Evolutionary conservation across 2,329 filamentous ascomycete genomes (phyloP).

Genomic region (Fusarium agapanthi): DNA sequence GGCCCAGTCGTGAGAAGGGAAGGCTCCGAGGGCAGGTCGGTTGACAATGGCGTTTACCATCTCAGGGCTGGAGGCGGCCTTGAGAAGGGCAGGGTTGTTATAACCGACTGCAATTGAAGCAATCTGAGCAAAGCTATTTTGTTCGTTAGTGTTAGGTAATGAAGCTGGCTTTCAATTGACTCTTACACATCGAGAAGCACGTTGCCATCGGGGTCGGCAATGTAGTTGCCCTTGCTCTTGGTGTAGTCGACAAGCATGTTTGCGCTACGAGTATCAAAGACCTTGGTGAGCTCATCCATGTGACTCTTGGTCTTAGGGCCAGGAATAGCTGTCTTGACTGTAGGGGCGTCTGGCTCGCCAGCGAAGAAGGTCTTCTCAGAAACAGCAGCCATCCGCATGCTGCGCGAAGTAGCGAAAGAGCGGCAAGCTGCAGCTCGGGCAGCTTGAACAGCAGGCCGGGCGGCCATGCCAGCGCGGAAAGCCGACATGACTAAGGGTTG

Average conservation of each 20-base stretch:
- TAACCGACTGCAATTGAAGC: slow-evolving; percentile 92
- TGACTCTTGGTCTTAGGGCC: slow-evolving; percentile 77
- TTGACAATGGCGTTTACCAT: slow-evolving; percentile 87
- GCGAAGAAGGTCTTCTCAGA: slow-evolving; percentile 53
- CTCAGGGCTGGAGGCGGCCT: slow-evolving; percentile 76
- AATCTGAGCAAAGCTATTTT: slow-evolving; percentile 82
- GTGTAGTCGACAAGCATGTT: slow-evolving; percentile 84
- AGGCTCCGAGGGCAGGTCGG: slow-evolving; percentile 89
- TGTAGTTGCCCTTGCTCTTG: slow-evolving; percentile 82
- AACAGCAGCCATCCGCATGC: slow-evolving; percentile 39
- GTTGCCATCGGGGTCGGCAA: slow-evolving; percentile 77
- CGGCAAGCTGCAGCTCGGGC: slow-evolving; percentile 29
- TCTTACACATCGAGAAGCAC: slow-evolving; percentile 75
- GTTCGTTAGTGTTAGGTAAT: background rate
- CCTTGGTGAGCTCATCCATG: slow-evolving; percentile 75
- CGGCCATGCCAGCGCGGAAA: slow-evolving; percentile 43
- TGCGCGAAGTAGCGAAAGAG: slow-evolving; percentile 36
- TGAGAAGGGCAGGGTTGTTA: slow-evolving; percentile 82
- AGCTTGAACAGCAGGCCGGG: slow-evolving; percentile 30
- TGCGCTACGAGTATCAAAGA: slow-evolving; percentile 86
- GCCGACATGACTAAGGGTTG: slow-evolving; percentile 41
- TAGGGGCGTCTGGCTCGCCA: slow-evolving; percentile 62
- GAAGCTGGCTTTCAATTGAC: background rate
- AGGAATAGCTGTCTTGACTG: slow-evolving; percentile 71
- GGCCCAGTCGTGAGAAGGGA: slow-evolving; percentile 86